Evolutionary conservation across 208 protist species (phyloP).

Genomic region (Crithidia thermophila): DNA sequence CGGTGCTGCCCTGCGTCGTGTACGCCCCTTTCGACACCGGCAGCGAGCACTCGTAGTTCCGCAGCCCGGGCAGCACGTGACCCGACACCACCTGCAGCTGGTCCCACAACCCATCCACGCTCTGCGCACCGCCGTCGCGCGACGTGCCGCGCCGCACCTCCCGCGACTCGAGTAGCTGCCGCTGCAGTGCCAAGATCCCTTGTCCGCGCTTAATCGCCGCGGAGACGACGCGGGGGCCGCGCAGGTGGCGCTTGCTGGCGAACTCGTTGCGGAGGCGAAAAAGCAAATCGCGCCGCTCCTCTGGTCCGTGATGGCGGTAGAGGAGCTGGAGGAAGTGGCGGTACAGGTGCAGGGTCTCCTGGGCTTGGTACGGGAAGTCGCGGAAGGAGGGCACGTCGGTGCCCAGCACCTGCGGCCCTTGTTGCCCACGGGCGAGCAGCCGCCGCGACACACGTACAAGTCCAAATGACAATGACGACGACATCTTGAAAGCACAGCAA

Average conservation of each 20-base stretch:
- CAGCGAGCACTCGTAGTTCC: slow-evolving; percentile 53
- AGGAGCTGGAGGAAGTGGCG: slow-evolving; percentile 82
- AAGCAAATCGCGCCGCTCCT: slow-evolving; percentile 69
- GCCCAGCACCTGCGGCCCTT: slow-evolving; percentile 67
- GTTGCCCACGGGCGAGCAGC: slow-evolving; percentile 4
- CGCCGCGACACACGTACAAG: neutral
- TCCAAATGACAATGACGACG: neutral
- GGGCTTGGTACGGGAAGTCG: slow-evolving; percentile 72
- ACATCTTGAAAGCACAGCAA: too few species aligned
- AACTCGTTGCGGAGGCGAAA: slow-evolving; percentile 88
- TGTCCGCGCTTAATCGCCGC: slow-evolving; percentile 69
- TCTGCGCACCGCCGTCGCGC: slow-evolving; percentile 53
- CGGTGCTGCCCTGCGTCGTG: slow-evolving; percentile 38
- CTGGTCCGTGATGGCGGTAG: slow-evolving; percentile 59
- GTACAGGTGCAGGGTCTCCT: slow-evolving; percentile 76
- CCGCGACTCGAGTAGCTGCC: slow-evolving; percentile 52
- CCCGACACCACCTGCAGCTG: slow-evolving; percentile 72
- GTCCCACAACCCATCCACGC: slow-evolving; percentile 76
- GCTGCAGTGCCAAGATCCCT: slow-evolving; percentile 71
- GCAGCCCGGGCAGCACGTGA: slow-evolving; percentile 70
- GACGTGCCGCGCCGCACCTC: slow-evolving; percentile 44
- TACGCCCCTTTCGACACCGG: slow-evolving; percentile 49
- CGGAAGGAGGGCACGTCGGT: slow-evolving; percentile 69
- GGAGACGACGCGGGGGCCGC: slow-evolving; percentile 60
- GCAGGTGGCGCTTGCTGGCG: slow-evolving; percentile 62